A percentile compares a stretch with the other conserved stretches of the same genome.
Conservation (phyloP, 2,329 filamentous ascomycete species). For the Colletotrichum destructivum region DNA sequence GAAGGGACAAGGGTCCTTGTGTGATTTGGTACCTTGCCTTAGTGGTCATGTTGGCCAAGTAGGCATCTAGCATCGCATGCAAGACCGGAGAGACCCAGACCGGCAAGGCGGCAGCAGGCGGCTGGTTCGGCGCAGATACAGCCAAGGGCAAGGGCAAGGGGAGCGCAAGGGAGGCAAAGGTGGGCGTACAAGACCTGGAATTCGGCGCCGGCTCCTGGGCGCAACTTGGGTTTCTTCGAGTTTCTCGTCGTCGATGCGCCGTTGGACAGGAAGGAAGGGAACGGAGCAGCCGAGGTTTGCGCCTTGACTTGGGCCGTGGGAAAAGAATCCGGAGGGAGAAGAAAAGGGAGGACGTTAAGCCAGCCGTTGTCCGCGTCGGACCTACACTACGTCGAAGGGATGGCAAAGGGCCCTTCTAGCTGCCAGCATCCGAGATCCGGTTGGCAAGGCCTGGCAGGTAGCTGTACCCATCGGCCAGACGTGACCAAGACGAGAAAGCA, state of each 20-base stretch:
- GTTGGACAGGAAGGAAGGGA: conserved; percentile 41
- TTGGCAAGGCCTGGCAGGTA: conserved; percentile 13
- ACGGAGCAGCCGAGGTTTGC: conserved; percentile 26
- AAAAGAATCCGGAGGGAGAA: conserved; percentile 41
- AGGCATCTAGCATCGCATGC: conserved; percentile 7
- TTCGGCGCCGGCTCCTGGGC: conserved; percentile 25
- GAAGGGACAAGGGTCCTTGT: neutral
- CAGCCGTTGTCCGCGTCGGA: conserved; percentile 10
- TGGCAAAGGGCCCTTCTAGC: conserved; percentile 16
- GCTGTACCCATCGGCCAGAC: conserved; percentile 13
- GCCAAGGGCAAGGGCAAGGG: conserved; percentile 11
- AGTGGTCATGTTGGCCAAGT: neutral
- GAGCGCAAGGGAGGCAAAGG: conserved; percentile 24
- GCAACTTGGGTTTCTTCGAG: conserved; percentile 25
- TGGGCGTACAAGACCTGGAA: conserved; percentile 19
- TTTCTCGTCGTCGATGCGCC: conserved; percentile 23
- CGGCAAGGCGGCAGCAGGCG: conserved; percentile 30
- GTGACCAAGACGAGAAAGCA: conserved; percentile 6
- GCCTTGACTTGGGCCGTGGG: conserved; percentile 13
- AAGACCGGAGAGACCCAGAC: conserved; percentile 20
- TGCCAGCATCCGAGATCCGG: conserved; percentile 19
- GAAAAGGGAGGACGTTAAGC: conserved; percentile 30
- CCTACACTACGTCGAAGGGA: conserved; percentile 27
- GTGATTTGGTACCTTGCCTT: conserved; percentile 11
- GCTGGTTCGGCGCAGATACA: conserved; percentile 8